Evolutionary conservation across 768 basidiomycete genomes (phyloP).

Genomic region (Trametes gibbosa): DNA sequence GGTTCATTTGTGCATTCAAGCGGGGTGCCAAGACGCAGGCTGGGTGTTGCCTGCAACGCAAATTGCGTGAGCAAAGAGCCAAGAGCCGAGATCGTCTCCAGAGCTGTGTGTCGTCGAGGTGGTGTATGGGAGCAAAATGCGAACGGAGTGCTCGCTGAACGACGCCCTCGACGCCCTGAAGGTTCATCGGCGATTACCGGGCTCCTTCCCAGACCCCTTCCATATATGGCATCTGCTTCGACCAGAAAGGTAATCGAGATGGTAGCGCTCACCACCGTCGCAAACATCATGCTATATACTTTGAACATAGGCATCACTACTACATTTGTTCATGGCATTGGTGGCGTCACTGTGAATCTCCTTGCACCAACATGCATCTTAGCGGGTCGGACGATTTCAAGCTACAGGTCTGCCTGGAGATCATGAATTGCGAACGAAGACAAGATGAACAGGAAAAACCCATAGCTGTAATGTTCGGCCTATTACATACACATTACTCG

Average conservation of each 20-base stretch:
- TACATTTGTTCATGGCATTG: too few species aligned
- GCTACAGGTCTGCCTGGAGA: too few species aligned
- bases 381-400: too few species aligned
- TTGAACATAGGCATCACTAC: not conserved
- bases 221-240: not conserved
- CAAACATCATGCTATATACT: not conserved
- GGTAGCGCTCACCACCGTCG: not conserved
- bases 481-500: conserved; percentile 12
- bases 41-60: too few species aligned
- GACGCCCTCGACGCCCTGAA: conserved; percentile 12
- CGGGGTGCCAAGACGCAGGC: too few species aligned
- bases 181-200: conserved; percentile 14
- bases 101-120: not conserved
- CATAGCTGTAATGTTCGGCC: not conserved
- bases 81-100: too few species aligned
- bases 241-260: not conserved
- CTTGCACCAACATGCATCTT: too few species aligned
- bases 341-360: too few species aligned
- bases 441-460: not conserved
- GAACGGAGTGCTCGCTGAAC: conserved; percentile 1
- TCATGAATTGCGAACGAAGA: not conserved
- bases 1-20: too few species aligned
- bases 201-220: conserved; percentile 3
- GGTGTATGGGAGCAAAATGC: conserved; percentile 12
- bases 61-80: not conserved